Evolutionary conservation across 345 rosid species (phyloP).

Genomic region (Populus deltoides): DNA sequence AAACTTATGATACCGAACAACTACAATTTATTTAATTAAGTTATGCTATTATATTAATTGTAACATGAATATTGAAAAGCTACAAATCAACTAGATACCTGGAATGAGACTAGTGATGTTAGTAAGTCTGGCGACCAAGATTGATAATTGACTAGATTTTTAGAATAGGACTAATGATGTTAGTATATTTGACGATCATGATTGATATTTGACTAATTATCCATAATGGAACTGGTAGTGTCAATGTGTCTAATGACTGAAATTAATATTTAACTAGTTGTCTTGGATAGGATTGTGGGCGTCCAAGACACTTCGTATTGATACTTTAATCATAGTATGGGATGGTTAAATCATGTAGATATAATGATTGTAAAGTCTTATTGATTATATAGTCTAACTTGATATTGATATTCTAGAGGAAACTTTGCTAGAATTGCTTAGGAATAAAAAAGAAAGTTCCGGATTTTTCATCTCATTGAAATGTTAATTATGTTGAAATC

Average conservation of each 20-base stretch:
- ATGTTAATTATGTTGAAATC: too few species aligned
- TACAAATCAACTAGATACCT: rapidly evolving
- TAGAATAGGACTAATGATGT: rapidly evolving
- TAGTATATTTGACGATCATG: rapidly evolving
- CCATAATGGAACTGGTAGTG: rapidly evolving
- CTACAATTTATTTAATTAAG: neutral
- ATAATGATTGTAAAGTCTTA: too few species aligned
- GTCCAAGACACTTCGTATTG: too few species aligned
- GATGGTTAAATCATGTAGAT: too few species aligned
- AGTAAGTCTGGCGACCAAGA: rapidly evolving
- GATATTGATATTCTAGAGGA: too few species aligned
- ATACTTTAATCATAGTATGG: too few species aligned
- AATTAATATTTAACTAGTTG: neutral
- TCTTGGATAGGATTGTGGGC: rapidly evolving
- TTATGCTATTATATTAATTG: neutral
- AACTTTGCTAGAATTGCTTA: rapidly evolving
- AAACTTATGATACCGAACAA: neutral
- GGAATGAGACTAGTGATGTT: rapidly evolving
- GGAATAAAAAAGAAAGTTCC: too few species aligned
- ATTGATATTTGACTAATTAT: too few species aligned
- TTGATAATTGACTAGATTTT: neutral
- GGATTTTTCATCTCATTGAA: too few species aligned
- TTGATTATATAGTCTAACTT: too few species aligned
- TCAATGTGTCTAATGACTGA: rapidly evolving
- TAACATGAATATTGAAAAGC: neutral